Evolutionary conservation across 805 yeast species (phyloP).

Genomic region (Kuraishia hungarica): DNA sequence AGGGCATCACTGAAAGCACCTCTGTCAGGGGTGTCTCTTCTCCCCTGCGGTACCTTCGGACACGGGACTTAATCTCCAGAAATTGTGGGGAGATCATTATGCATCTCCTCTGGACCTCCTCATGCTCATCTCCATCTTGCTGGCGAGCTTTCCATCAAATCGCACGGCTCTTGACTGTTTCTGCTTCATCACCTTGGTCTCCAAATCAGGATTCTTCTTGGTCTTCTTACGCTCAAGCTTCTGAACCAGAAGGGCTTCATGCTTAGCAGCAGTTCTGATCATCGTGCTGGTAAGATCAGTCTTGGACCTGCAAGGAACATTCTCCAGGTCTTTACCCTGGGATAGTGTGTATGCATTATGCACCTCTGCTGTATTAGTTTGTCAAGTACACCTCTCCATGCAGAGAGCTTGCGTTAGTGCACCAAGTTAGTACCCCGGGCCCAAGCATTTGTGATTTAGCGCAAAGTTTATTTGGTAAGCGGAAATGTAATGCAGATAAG

Average conservation of each 20-base stretch:
- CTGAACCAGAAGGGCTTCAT: conserved; percentile 50
- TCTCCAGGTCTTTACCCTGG: conserved; percentile 39
- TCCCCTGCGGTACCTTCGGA: no score
- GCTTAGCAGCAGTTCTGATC: conserved; percentile 58
- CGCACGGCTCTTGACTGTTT: conserved; percentile 41
- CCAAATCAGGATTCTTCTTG: conserved; percentile 17
- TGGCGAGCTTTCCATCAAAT: conserved; percentile 45
- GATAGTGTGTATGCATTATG: not conserved
- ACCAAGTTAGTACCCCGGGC: no score
- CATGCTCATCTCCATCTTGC: conserved; percentile 57
- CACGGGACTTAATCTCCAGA: no score
- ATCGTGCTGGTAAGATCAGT: conserved; percentile 55
- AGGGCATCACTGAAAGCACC: no score
- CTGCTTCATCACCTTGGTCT: conserved; percentile 18
- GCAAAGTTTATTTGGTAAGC: no score
- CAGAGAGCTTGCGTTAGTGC: no score
- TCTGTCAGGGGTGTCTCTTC: no score
- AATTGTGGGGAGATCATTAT: no score
- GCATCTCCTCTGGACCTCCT: conserved; percentile 56
- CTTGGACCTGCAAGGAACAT: conserved; percentile 49
- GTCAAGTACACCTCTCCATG: not conserved
- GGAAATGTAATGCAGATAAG: no score
- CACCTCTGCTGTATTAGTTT: not conserved
- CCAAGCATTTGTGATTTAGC: no score
- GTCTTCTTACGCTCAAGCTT: conserved; percentile 31